Base-by-base conservation (phyloP, 2,329 filamentous ascomycete genomes). In the Xenosphaeropsis pyriputrescens region DNA sequence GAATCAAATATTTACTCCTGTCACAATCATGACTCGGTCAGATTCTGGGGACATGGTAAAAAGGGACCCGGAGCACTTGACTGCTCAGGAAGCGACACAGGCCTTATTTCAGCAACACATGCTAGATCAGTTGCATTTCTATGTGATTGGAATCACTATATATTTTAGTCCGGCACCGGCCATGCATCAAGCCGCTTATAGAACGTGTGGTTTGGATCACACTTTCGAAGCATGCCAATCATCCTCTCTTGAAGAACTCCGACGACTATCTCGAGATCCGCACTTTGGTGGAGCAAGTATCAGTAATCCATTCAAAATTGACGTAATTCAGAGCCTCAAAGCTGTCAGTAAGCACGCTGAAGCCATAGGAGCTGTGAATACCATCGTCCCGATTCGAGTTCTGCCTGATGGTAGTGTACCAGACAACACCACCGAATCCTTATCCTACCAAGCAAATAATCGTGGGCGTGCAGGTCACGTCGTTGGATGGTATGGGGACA, bases 351-450 rank as follows among this genome's bases (percentile, higher is more conserved):
- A 70, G 13, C 79, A 86, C 49, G 82, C 82, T 2, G 71, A 69
- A 38, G 79, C 78, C 1, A 85, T 86, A 42, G 81, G 82, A 0
- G 80, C 82, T 2, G 72, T 84, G 34, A 86, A 88, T 44, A 86
- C 81, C 0, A 58, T 88, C 11, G 74, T 86, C 32, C 82, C 82
- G 0, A 68, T 86, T 8, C 71, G 81, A 16, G 38, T 42, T 18
- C 45, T 49, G 8, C 34, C 45, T 36, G 42, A 46, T 17, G 41
- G 37, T 18, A 63, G 70, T 11, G 55, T 75, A 6, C 53, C 63
- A 1, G 69, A 77, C 40, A 71, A 70, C 2, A 52, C 43, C 32
- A 52, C 49, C 3, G 66, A 51, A 34, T 50, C 47, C 14, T 48
- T 55, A 12, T 45, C 54, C 12, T 38, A 44, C 3, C 52, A 54